A percentile compares a stretch with the other conserved stretches of the same genome.
phyloP scores from a whole-genome alignment of 2,329 filamentous ascomycete species.

The Fusarium proliferatum region DNA sequence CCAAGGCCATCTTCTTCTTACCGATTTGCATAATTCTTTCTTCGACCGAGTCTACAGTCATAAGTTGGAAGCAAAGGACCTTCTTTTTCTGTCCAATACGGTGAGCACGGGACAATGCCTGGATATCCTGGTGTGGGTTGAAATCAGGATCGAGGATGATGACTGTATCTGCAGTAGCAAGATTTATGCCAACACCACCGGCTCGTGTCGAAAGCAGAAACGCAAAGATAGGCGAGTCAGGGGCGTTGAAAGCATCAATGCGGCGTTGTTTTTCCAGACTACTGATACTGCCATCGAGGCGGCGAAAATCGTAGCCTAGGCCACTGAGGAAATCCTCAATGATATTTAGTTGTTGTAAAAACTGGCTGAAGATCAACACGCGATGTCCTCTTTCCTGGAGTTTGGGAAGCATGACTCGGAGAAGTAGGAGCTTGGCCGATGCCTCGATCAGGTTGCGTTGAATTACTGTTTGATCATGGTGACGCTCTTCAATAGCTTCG shows the following conservation, averaged over 20 bases:
- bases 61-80: constrained; percentile 93
- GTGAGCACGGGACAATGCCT: constrained; percentile 93
- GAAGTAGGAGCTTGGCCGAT: constrained; percentile 85
- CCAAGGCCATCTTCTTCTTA: constrained; percentile 93
- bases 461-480: constrained; percentile 68
- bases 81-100: constrained; percentile 97
- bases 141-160: constrained; percentile 98
- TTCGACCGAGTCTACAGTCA: constrained; percentile 89
- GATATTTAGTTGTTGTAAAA: constrained; percentile 87
- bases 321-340: constrained; percentile 90
- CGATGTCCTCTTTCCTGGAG: constrained; percentile 86
- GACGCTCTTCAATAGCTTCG: constrained; percentile 85
- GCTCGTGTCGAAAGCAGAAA: constrained; percentile 95
- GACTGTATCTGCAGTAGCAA: constrained; percentile 96
- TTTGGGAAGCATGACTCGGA: constrained; percentile 88
- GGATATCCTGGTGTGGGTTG: constrained; percentile 97
- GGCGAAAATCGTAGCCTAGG: constrained; percentile 77
- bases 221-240: constrained; percentile 83
- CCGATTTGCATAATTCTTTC: constrained; percentile 98
- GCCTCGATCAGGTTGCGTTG: constrained; percentile 90
- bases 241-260: constrained; percentile 93
- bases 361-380: constrained; percentile 96
- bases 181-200: constrained; percentile 96
- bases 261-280: constrained; percentile 91
- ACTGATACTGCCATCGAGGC: constrained; percentile 86